phyloP scores from a whole-genome alignment of 768 basidiomycete species.

The Symmetrospora coprosmae region DNA sequence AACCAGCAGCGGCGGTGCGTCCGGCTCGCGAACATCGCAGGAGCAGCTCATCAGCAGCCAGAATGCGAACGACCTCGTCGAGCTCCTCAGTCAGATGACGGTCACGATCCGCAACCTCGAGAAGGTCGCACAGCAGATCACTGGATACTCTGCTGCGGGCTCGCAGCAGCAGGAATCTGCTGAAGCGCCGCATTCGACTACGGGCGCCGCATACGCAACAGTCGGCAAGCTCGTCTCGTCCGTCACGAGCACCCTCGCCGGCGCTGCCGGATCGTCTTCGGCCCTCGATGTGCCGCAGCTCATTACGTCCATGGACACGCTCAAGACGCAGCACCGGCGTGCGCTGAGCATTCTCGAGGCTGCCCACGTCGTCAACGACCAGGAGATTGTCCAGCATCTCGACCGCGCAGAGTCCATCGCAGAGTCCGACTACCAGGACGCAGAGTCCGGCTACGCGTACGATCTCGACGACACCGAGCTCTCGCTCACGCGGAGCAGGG shows the following conservation, averaged over 20 bases:
- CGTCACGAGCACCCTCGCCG: neutral
- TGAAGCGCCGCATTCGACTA: neutral
- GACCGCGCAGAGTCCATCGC: conserved; percentile 14
- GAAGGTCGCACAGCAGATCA: neutral
- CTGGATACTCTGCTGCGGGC: too few relatives aligned
- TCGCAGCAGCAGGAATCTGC: too few relatives aligned
- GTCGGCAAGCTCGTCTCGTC: neutral
- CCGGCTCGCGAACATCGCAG: neutral
- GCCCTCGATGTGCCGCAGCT: neutral
- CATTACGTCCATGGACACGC: neutral
- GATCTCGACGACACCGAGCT: conserved; percentile 12
- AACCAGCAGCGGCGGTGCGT: neutral
- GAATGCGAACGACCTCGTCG: conserved; percentile 2
- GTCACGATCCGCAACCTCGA: neutral
- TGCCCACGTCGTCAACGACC: conserved; percentile 1
- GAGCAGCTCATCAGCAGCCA: conserved; percentile 2
- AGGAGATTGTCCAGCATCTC: neutral
- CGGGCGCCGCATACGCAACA: neutral
- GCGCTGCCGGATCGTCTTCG: neutral
- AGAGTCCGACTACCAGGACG: conserved; percentile 8
- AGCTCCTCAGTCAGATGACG: conserved; percentile 2
- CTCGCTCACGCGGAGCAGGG: too few relatives aligned
- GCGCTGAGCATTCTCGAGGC: neutral
- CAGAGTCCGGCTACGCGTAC: neutral
- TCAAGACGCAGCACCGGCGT: conserved; percentile 1